Base-by-base conservation (phyloP, 495 filamentous ascomycete genomes). In the Tuber calosporum region DNA sequence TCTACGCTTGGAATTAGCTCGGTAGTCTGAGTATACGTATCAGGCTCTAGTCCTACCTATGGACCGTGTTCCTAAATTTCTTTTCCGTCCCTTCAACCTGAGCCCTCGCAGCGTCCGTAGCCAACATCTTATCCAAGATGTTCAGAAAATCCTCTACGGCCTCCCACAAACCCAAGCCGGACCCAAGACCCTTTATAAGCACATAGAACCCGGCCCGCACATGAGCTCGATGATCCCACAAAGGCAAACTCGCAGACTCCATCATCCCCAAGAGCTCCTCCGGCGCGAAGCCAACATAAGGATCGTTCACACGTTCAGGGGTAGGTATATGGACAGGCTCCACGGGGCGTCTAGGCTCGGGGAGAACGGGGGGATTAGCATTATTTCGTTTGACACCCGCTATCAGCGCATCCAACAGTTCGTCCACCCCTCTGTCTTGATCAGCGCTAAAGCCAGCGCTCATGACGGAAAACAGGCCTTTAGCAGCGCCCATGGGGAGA, bases 161-260 rank as follows among this genome's bases (percentile, higher is more conserved):
- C 4, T 77, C 69, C 75, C 75, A 76, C 11, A 77, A 6, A 40
- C 75, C 69, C 13, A 72, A 53, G 19, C 75, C 75, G 20, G 66
- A 69, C 43, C 48, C 48, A 5, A 77, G 36, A 36, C 70, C 48
- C n/a, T 69, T 67, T 13, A 76, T 4, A 26, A 77, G 40, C 8
- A 77, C 67, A 34, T 77, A 77, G 37, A 72, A 77, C 9, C 75
- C 75, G 48, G 69, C 73, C 53, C 74, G 75, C 5, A 77, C 67
- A 38, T 77, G 75, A 17, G 73, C 70, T 20, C 75, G 75, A 42
- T 77, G 75, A 69, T 76, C 75, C 75, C 75, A 77, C 22, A 26
- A 58, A 45, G 72, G 73, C 39, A 77, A 72, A 6, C 30, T 48
- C 13, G 73, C 75, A 0, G 53, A 77, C 19, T 62, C 75, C 75